phyloP scores from a whole-genome alignment of 495 filamentous ascomycete species.

The Stereocaulon alpinum region DNA sequence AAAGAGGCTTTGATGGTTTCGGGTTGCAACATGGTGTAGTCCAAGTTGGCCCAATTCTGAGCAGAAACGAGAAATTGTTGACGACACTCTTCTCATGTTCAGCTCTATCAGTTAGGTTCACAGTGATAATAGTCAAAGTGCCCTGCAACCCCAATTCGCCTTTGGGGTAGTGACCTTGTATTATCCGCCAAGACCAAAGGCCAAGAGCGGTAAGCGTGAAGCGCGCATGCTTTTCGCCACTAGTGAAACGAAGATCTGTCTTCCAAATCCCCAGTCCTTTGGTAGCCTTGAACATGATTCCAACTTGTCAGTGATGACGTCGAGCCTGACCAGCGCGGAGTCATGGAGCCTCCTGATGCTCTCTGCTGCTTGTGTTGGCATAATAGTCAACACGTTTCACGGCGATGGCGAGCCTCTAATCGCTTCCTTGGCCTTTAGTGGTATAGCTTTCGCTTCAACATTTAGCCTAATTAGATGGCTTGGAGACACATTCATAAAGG shows the following conservation, averaged over 20 bases:
- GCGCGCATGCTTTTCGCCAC: not conserved
- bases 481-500: slow-evolving; percentile 78
- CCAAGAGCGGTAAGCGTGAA: not conserved
- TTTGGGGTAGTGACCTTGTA: too few relatives aligned
- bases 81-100: too few relatives aligned
- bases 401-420: slow-evolving; percentile 83
- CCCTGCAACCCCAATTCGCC: too few relatives aligned
- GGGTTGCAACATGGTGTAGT: too few relatives aligned
- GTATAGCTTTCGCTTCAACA: slow-evolving; percentile 66
- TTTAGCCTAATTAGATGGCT: slow-evolving; percentile 90
- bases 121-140: too few relatives aligned
- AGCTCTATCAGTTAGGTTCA: too few relatives aligned
- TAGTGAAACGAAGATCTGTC: not conserved
- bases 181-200: too few relatives aligned
- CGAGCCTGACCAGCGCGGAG: slow-evolving; percentile 55
- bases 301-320: slow-evolving; percentile 21
- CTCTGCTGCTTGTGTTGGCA: slow-evolving; percentile 54
- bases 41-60: too few relatives aligned
- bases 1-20: too few relatives aligned
- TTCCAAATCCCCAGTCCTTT: not conserved
- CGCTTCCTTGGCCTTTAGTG: slow-evolving; percentile 76
- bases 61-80: too few relatives aligned
- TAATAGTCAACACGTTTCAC: slow-evolving; percentile 72
- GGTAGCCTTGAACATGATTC: slow-evolving; percentile 28
- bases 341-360: slow-evolving; percentile 59